Evolutionary conservation across 2,329 filamentous ascomycete species (phyloP), one percentile per base, ranked within the genome.

Genomic region (Scleromitrula shiraiana): DNA sequence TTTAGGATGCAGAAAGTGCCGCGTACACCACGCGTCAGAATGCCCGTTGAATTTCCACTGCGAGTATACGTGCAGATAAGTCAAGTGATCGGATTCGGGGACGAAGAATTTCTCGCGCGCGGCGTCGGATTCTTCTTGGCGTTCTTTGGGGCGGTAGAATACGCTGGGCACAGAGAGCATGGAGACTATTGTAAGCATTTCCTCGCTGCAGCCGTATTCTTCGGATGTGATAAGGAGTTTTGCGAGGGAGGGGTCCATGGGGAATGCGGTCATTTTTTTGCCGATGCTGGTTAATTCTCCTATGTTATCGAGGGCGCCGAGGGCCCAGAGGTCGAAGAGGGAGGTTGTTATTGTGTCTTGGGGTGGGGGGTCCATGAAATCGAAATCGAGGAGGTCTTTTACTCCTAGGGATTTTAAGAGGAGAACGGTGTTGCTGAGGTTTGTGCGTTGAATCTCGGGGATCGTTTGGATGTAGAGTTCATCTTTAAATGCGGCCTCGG

Each of bases 51-150:
- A 76, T 67, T 86, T 88, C 93, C 93, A 98, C 63, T 96, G 91
- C 7, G 83, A 84, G 68, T 95, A 98, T 1, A 98, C 93, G 62
- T 97, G 90, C 3, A 98, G 78, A 36, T 96, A 85, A 0, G 93
- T 98, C 33, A 98, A 73, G 64, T 98, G 93, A 65, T 98, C 93
- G 2, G 89, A 96, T 67, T 98, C 93, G 23, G 93, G 89, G 7
- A 98, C 93, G 69, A 95, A 97, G 68, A 98, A 98, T 66, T 97
- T 97, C 65, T 98, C 93, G 23, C 91, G 82, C 27, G 93, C 90
- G 0, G 90, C 83, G 61, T 98, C 93, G 5, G 91, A 93, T 70
- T 98, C 93, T 63, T 98, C 93, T 61, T 95, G 86, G 1, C 93
- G 84, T 67, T 98, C 94, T 64, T 95, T 96, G 3, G 93, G 93